These are phyloP conservation scores for Podila minutissima DNA, from an alignment of 192 early-diverging fungal species.

Conservation along the genomic window DNA sequence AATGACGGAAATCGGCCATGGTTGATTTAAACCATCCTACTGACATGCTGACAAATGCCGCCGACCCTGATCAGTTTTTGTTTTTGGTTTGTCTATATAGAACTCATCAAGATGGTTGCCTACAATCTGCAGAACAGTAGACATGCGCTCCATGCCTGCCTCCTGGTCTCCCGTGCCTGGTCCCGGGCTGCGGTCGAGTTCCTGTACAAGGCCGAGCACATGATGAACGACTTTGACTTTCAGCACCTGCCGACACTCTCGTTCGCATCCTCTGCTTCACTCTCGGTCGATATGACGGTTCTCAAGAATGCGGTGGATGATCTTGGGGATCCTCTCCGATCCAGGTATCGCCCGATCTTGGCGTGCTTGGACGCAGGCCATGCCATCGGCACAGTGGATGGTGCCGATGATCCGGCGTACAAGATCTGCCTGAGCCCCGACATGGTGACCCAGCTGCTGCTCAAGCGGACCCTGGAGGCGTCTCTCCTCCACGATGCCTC, in stretches of 20 bases:
- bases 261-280: not conserved
- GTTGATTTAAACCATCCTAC: not conserved
- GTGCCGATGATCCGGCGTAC: not conserved
- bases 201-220: constrained; percentile 48
- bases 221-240: constrained; percentile 18
- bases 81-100: constrained; percentile 7
- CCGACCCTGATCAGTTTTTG: not conserved
- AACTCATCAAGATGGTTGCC: constrained; percentile 21
- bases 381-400: not conserved
- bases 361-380: not conserved
- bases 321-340: not conserved
- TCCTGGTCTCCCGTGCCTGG: constrained; percentile 42
- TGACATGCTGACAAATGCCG: not conserved
- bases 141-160: constrained; percentile 33
- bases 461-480: constrained; percentile 22
- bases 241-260: not conserved
- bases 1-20: not conserved
- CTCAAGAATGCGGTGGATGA: not conserved
- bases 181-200: constrained; percentile 45
- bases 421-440: not conserved
- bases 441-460: constrained; percentile 8
- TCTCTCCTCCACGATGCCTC: constrained; percentile 22
- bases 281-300: not conserved
- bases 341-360: not conserved
- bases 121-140: constrained; percentile 18